A percentile compares a stretch with the other conserved stretches of the same genome.
Evolutionary conservation across 495 filamentous ascomycete species (phyloP).

Genomic region (Talaromyces adpressus): DNA sequence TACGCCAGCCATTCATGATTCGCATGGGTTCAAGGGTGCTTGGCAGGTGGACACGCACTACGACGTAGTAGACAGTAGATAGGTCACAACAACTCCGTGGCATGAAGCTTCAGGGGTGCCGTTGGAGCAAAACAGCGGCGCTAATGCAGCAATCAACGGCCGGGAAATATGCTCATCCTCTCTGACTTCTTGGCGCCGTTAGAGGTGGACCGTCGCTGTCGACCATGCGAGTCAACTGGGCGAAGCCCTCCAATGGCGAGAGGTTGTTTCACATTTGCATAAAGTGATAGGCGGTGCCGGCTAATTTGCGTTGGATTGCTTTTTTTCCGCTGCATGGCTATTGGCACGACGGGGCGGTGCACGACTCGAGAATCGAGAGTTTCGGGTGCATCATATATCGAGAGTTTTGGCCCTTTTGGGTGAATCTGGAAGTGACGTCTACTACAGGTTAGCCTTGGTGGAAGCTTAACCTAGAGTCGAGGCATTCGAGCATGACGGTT

Average conservation of each 20-base stretch:
- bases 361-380: background rate
- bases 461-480: background rate
- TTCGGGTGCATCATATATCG: background rate
- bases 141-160: background rate
- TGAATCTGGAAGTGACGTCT: background rate
- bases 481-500: background rate
- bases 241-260: background rate
- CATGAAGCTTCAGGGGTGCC: background rate
- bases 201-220: background rate
- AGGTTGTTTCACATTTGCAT: background rate
- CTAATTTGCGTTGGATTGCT: background rate
- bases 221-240: background rate
- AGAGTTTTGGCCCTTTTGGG: too few relatives aligned
- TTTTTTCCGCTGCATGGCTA: conserved; percentile 1
- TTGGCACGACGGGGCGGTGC: background rate
- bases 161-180: conserved; percentile 1
- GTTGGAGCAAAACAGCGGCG: background rate
- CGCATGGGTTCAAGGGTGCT: background rate
- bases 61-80: background rate
- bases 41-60: background rate
- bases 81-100: background rate
- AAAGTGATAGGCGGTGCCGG: background rate
- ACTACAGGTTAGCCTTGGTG: background rate
- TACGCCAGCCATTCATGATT: background rate
- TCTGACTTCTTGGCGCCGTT: conserved; percentile 1